These are phyloP conservation scores for Penicillium griseofulvum DNA, from an alignment of 2,329 filamentous ascomycete species.

Conservation along the genomic window DNA sequence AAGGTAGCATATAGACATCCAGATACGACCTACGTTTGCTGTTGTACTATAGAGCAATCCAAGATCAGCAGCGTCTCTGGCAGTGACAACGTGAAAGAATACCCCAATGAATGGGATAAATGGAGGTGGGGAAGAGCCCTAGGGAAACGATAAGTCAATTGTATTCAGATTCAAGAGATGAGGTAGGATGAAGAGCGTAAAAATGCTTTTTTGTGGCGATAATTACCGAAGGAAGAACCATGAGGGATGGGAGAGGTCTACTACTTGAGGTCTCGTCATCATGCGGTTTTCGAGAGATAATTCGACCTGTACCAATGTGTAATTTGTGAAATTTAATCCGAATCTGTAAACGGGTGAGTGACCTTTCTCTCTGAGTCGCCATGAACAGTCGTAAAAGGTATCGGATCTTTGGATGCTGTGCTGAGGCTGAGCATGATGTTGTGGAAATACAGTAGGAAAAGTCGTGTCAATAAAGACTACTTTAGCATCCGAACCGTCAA, in stretches of 20 bases:
- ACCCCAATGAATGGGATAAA: background rate
- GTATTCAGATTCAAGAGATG: background rate
- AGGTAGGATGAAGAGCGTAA: background rate
- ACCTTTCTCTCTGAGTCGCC: background rate
- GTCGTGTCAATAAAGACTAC: background rate
- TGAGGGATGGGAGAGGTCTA: background rate
- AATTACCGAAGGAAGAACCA: background rate
- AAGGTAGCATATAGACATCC: no score
- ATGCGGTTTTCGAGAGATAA: background rate
- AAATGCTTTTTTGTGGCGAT: background rate
- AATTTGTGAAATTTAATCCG: accelerated
- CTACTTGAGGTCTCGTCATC: background rate
- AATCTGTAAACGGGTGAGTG: background rate
- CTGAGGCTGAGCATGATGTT: no score
- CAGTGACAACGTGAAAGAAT: background rate
- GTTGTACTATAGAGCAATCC: background rate
- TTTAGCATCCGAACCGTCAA: background rate
- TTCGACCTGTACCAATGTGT: background rate
- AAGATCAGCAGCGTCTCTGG: background rate
- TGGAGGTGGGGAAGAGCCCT: background rate
- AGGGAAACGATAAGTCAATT: background rate
- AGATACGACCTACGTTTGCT: no score
- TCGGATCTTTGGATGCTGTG: background rate
- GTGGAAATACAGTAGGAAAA: background rate
- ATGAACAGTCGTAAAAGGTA: background rate